Percentiles rank a stretch among this genome's conserved stretches.
phyloP scores from a whole-genome alignment of 306 rosid species.

The Myrica gale region DNA sequence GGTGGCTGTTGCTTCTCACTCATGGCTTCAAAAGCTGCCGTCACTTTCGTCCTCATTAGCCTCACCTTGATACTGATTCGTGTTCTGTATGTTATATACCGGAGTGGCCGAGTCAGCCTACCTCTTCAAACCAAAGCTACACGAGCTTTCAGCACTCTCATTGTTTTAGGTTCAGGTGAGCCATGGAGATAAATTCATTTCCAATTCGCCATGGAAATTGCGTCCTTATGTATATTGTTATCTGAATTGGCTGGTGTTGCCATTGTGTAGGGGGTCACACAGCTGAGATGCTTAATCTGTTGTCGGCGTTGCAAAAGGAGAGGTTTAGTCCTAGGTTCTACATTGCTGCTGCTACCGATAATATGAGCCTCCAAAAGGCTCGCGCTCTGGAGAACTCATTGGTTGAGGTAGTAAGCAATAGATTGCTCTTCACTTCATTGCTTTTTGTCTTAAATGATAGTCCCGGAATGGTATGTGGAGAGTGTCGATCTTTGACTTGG shows the following conservation, averaged over 20 bases:
- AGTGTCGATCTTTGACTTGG: too few relatives aligned
- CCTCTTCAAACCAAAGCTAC: conserved; percentile 31
- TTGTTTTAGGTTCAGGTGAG: conserved; percentile 3
- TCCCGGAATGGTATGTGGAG: too few relatives aligned
- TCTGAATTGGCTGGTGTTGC: not conserved
- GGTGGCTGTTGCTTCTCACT: conserved; percentile 36
- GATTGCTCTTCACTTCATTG: not conserved
- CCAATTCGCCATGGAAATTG: not conserved
- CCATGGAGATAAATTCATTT: not conserved
- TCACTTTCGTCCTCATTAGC: conserved; percentile 28
- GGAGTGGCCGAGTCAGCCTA: conserved; percentile 32
- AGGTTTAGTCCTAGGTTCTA: conserved; percentile 47
- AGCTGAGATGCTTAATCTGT: conserved; percentile 56
- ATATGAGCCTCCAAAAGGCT: conserved; percentile 58
- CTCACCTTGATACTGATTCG: conserved; percentile 38
- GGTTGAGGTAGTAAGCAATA: conserved; percentile 21
- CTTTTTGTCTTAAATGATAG: not conserved
- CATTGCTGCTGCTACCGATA: conserved; percentile 51
- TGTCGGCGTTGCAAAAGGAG: conserved; percentile 38
- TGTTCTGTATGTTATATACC: conserved; percentile 34
- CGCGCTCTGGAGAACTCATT: conserved; percentile 28
- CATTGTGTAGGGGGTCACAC: conserved; percentile 45
- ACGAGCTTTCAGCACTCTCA: conserved; percentile 32
- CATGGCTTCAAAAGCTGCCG: conserved; percentile 20
- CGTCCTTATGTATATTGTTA: not conserved